These are phyloP conservation scores for Berberis vulgaris DNA, from an alignment of 164 flowering plant genomes.

Conservation along the genomic window DNA sequence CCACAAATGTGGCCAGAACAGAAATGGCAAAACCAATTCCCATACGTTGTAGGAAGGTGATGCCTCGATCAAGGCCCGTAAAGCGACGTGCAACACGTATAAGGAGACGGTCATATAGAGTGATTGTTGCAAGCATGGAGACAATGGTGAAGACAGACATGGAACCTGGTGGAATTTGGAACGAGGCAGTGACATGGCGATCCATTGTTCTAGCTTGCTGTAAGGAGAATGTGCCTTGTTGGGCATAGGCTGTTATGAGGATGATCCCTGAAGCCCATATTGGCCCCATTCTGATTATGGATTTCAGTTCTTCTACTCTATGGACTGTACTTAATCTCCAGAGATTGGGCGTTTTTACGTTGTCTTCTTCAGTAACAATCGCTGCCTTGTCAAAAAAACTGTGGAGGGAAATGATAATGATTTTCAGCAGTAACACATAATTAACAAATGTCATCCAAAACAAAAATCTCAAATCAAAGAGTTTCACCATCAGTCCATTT, in stretches of 20 bases:
- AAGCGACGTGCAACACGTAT: slow-evolving; percentile 34
- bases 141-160: slow-evolving; percentile 64
- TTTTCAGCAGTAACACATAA: too few species aligned
- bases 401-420: slow-evolving; percentile 2
- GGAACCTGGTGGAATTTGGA: slow-evolving; percentile 72
- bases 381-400: slow-evolving; percentile 80
- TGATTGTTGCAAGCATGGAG: slow-evolving; percentile 53
- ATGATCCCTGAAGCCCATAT: slow-evolving; percentile 81
- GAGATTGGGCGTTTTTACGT: slow-evolving; percentile 34
- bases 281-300: slow-evolving; percentile 69
- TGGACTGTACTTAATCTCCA: slow-evolving; percentile 75
- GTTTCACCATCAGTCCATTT: too few species aligned
- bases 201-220: slow-evolving; percentile 71
- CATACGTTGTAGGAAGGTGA: slow-evolving; percentile 64
- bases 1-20: slow-evolving; percentile 46
- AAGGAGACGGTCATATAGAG: slow-evolving; percentile 55
- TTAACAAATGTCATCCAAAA: too few species aligned
- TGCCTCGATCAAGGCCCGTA: slow-evolving; percentile 74
- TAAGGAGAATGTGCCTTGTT: slow-evolving; percentile 66
- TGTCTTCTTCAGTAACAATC: slow-evolving; percentile 46
- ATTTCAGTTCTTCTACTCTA: slow-evolving; percentile 72
- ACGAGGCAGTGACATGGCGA: slow-evolving; percentile 41
- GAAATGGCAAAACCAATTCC: slow-evolving; percentile 65
- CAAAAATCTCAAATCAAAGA: too few species aligned
- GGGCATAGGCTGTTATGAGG: slow-evolving; percentile 67